Evolutionary conservation across 805 yeast species (phyloP).

Genomic region (Yarrowia phangngaensis): DNA sequence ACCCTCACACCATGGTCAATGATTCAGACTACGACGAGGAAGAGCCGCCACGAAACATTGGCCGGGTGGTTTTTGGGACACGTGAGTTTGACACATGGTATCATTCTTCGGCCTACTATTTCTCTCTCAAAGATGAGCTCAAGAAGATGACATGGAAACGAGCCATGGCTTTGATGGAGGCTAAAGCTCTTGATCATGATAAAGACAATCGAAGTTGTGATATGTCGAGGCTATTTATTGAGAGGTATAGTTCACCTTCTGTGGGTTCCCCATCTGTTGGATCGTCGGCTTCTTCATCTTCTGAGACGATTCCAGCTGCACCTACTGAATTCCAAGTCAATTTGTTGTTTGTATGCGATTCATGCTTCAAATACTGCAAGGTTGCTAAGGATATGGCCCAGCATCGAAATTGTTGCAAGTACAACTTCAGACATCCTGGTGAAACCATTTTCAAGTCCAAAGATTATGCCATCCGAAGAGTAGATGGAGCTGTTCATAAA

Average conservation of each 20-base stretch:
- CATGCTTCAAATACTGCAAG: slow-evolving; percentile 78
- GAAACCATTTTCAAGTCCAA: slow-evolving; percentile 62
- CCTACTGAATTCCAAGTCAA: slow-evolving; percentile 36
- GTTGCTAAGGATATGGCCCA: slow-evolving; percentile 43
- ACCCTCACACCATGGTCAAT: slow-evolving; percentile 4
- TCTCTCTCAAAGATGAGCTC: slow-evolving; percentile 34
- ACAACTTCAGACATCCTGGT: slow-evolving; percentile 51
- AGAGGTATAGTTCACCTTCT: slow-evolving; percentile 4
- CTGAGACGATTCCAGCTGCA: slow-evolving; percentile 6
- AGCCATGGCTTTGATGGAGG: slow-evolving; percentile 40
- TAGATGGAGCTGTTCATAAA: slow-evolving; percentile 55
- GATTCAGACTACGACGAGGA: slow-evolving; percentile 24
- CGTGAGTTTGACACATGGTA: slow-evolving; percentile 78
- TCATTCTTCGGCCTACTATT: slow-evolving; percentile 76
- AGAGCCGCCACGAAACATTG: slow-evolving; percentile 50
- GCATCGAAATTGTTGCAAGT: slow-evolving; percentile 45
- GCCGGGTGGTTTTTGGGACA: slow-evolving; percentile 62
- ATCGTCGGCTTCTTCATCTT: neutral
- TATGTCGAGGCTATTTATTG: slow-evolving; percentile 17
- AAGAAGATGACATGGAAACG: slow-evolving; percentile 20
- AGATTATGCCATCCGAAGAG: slow-evolving; percentile 54
- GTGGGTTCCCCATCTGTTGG: slow-evolving; percentile 12
- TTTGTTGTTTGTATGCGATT: slow-evolving; percentile 66
- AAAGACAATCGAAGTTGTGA: slow-evolving; percentile 24
- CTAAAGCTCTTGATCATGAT: slow-evolving; percentile 38